Conservation (phyloP, 192 early-diverging fungal genomes). For the Coemansia sp. region DNA sequence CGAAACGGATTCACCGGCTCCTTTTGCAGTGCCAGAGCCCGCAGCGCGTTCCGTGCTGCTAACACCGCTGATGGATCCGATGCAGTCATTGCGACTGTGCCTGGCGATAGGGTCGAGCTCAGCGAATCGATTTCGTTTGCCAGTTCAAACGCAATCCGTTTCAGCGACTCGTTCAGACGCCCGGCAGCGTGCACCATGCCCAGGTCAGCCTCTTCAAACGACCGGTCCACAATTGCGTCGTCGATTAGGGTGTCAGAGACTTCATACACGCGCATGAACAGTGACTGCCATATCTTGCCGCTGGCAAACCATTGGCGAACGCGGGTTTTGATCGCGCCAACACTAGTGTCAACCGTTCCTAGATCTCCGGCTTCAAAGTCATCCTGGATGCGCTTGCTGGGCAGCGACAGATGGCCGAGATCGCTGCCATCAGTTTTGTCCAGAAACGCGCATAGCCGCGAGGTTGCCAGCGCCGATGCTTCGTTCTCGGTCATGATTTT, state of each 20-base stretch:
- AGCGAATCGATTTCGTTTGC: conserved; percentile 6
- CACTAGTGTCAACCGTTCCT: conserved; percentile 19
- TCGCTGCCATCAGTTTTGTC: background rate
- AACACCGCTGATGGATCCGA: background rate
- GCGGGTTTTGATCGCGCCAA: conserved; percentile 26
- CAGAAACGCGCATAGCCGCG: background rate
- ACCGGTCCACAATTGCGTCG: conserved; percentile 25
- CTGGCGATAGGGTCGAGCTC: background rate
- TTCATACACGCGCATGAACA: conserved; percentile 40
- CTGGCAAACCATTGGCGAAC: conserved; percentile 27
- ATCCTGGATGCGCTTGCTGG: conserved; percentile 26
- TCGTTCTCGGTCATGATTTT: background rate
- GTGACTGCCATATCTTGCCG: conserved; percentile 33
- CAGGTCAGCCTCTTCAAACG: conserved; percentile 37
- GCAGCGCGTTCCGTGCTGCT: conserved; percentile 15
- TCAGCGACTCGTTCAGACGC: conserved; percentile 30
- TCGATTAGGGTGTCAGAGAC: conserved; percentile 28
- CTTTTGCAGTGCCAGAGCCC: conserved; percentile 14
- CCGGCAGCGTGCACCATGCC: conserved; percentile 45
- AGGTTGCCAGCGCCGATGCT: background rate
- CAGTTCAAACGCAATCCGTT: conserved; percentile 5
- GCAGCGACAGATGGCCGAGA: conserved; percentile 1
- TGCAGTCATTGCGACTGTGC: background rate
- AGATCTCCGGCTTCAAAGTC: conserved; percentile 30
- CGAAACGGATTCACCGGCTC: conserved; percentile 26